Conservation (phyloP, 768 basidiomycete species). For the Chalciporus sphaerocephalus region DNA sequence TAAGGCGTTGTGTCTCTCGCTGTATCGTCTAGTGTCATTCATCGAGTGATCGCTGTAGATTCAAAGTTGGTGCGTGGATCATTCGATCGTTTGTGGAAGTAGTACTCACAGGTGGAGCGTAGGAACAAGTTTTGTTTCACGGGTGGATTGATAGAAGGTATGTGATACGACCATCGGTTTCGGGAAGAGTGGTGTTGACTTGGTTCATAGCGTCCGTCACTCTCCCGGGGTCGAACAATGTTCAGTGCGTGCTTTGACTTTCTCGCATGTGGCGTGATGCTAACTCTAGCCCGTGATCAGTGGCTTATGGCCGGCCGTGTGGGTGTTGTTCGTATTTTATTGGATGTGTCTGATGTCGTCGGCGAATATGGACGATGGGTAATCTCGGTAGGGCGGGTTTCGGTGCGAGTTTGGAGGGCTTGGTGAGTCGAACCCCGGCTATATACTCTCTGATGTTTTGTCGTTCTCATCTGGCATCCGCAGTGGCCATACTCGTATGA, state of each 20-base stretch:
- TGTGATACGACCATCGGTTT: not conserved
- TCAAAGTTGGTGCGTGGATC: slow-evolving; percentile 26
- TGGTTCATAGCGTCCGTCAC: slow-evolving; percentile 31
- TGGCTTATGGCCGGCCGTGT: slow-evolving; percentile 49
- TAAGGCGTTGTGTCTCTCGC: slow-evolving; percentile 8
- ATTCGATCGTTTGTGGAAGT: not conserved
- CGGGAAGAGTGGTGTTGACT: slow-evolving; percentile 1
- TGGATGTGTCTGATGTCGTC: slow-evolving; percentile 6
- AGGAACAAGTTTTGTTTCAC: slow-evolving; percentile 80
- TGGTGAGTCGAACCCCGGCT: slow-evolving; percentile 40
- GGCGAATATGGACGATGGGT: slow-evolving; percentile 49
- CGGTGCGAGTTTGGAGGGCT: slow-evolving; percentile 56
- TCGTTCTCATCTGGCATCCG: slow-evolving; percentile 1
- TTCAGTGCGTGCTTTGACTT: slow-evolving; percentile 22
- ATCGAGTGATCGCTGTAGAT: slow-evolving; percentile 16
- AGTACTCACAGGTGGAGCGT: slow-evolving; percentile 2
- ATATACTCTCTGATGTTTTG: not conserved
- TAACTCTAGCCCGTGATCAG: slow-evolving; percentile 19
- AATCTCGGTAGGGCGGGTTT: slow-evolving; percentile 51
- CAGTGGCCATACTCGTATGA: slow-evolving; percentile 55
- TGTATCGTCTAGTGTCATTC: slow-evolving; percentile 24
- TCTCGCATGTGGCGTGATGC: not conserved
- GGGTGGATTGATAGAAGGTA: slow-evolving; percentile 62
- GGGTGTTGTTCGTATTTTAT: slow-evolving; percentile 7
- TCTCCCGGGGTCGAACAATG: slow-evolving; percentile 41